Base-by-base conservation (phyloP, 225 moss, liverwort and hornwort genomes). In the Physcomitrellopsis africana region DNA sequence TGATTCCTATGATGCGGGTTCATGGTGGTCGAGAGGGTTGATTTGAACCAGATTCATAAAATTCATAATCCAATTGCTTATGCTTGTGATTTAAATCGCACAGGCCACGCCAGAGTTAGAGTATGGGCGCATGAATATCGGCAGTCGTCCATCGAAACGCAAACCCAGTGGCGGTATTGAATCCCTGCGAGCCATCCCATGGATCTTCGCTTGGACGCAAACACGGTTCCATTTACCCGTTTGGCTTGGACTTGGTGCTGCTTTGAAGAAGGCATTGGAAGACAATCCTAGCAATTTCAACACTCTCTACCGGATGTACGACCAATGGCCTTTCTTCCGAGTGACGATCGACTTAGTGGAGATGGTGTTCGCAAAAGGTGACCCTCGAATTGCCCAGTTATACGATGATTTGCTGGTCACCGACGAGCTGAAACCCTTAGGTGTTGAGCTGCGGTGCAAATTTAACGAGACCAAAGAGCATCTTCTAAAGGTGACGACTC, bases 201-300 rank as follows among this genome's bases (percentile, higher is more conserved):
- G 87, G 87, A 87, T 87, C 58, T 87, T 87, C 55, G 87, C 87
- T 14, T 87, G 87, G 87, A 87, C 87, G 1, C 87, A 87, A 66
- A 87, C 87, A 26, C 74, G 87, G 37, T 87, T 87, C 75, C 87
- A 87, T 73, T 80, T 87, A 18, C 87, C 85, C 19, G 87, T 87
- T 44, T 87, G 87, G 87, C 68, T 87, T 15, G 87, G 87, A 7
- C 72, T 87, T 5, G 86, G 89, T 9, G 79, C 67, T 0, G 89
- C 89, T 10, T 60, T 89, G 56, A 74, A 57, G 63, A 11, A 32
- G 11, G 83, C 79, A 32, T 6, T 86, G 45, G 68, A 80, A 9
- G 71, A 68, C 10, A 60, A 67, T 48, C 77, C 79, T 3, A 57
- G 60, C 60, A 89, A 86, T 54, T 63, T 86, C 23, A 76, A 20